Percentiles rank a stretch among this genome's conserved stretches.
Evolutionary conservation across 768 basidiomycete genomes (phyloP).

Genomic region (Strobilomyces dryophilus): DNA sequence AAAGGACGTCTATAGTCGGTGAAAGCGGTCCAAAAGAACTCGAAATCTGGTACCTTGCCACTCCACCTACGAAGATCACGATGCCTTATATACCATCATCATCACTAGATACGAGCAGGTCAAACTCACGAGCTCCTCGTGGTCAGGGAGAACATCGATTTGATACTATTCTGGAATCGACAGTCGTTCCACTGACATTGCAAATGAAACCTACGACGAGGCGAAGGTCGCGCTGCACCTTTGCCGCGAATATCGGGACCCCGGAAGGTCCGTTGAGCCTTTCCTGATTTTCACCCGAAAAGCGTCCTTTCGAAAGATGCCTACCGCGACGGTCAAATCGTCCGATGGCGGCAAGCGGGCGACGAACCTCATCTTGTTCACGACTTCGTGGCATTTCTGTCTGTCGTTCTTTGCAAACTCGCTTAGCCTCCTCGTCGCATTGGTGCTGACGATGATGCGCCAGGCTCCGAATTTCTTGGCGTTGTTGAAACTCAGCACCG

Average conservation of each 20-base stretch:
- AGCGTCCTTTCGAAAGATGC: conserved; percentile 65
- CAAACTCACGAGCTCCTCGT: conserved; percentile 28
- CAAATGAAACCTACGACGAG: conserved; percentile 40
- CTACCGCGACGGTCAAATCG: conserved; percentile 30
- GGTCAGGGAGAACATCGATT: conserved; percentile 42
- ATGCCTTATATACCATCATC: not conserved
- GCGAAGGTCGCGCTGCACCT: conserved; percentile 51
- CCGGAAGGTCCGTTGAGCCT: conserved; percentile 43
- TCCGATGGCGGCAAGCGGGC: not conserved
- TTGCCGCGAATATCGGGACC: conserved; percentile 65
- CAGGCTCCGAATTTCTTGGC: conserved; percentile 61
- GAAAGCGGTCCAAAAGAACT: not conserved
- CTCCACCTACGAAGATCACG: conserved; percentile 30
- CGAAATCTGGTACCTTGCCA: conserved; percentile 31
- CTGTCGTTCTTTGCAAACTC: conserved; percentile 42
- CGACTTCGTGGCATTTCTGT: conserved; percentile 47
- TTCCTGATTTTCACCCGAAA: conserved; percentile 68
- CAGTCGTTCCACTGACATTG: not conserved
- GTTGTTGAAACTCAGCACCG: conserved; percentile 56
- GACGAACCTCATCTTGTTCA: conserved; percentile 66
- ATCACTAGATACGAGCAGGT: not conserved
- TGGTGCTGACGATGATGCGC: conserved; percentile 52
- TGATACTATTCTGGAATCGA: conserved; percentile 38
- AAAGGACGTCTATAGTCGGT: not conserved
- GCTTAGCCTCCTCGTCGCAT: conserved; percentile 47